A percentile compares a stretch with the other conserved stretches of the same genome.
These are phyloP conservation scores for Barbarea vulgaris DNA, from an alignment of 345 rosid species.

Conservation along the genomic window DNA sequence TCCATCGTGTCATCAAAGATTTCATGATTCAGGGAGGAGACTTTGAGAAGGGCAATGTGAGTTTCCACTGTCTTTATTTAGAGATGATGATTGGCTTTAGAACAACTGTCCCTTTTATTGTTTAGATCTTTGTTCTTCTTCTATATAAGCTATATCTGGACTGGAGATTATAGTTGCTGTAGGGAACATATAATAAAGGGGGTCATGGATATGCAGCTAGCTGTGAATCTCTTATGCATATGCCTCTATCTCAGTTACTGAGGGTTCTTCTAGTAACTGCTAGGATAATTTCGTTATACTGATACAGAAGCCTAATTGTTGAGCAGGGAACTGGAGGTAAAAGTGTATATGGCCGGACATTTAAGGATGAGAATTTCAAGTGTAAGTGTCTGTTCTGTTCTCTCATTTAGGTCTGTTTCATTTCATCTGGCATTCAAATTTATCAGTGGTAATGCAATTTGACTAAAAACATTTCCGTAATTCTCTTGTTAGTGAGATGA, in stretches of 20 bases:
- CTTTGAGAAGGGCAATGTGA: constrained; percentile 95
- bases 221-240: constrained; percentile 8
- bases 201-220: background rate
- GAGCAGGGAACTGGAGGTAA: constrained; percentile 99
- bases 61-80: constrained; percentile 15
- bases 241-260: background rate
- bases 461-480: background rate
- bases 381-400: constrained; percentile 63
- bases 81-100: constrained; percentile 3
- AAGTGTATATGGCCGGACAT: constrained; percentile 93
- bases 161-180: constrained; percentile 1
- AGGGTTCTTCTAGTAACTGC: background rate
- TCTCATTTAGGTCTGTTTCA: constrained; percentile 1
- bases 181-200: background rate
- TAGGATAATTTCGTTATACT: constrained; percentile 18
- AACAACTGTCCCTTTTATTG: background rate
- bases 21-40: constrained; percentile 99
- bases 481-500: constrained; percentile 9
- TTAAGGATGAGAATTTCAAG: constrained; percentile 96
- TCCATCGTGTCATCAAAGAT: constrained; percentile 95
- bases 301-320: constrained; percentile 28
- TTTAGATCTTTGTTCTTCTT: background rate
- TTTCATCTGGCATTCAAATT: constrained; percentile 6
- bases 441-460: background rate
- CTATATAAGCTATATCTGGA: background rate